Evolutionary conservation across 1,139 yeast genomes (phyloP), one percentile per base, ranked within the genome.

Genomic region (Debaryomyces nepalensis): DNA sequence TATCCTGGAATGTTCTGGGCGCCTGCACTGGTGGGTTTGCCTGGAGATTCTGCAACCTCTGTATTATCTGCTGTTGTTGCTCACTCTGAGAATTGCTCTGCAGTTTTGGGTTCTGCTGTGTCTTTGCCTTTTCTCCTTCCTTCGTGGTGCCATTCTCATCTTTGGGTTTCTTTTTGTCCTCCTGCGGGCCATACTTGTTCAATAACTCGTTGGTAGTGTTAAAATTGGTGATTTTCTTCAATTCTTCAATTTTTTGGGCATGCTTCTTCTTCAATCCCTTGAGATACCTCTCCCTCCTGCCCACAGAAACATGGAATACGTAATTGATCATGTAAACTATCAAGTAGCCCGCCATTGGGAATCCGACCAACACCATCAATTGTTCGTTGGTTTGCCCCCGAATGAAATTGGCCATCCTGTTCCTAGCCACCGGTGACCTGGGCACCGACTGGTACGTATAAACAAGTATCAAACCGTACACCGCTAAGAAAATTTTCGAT

Each of bases 221-320:
- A 62, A 82, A 93, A 53, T 87, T 87, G 16, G 97, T 87, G 53
- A 79, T 74, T 46, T 81, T 79, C 63, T 91, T 91, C 63, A 91
- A 71, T 45, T 86, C 90, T 14, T 82, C 84, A 38, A 91, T 75
- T 61, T 85, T 84, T 22, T 68, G 70, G 45, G 72, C 68, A 49
- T 87, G 95, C 43, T 73, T 66, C 29, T 70, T 67, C 49, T 73
- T 71, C 47, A 84, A 64, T 6, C 29, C 44, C 47, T 51, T 49
- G 18, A 58, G 52, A 10, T 50, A 31, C 11, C 41, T 46, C 47
- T 54, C 49, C 51, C 64, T 45, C 18, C 54, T 52, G 7, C 48
- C 51, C 20, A 68, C 57, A 40, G 68, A 50, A 36, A 59, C 47
- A n/a, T 47, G 46, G 45, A 66, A 69, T 4, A 62, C 31, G 23